A percentile compares a stretch with the other conserved stretches of the same genome.
Conservation (phyloP, 1,284 basidiomycete genomes). For the Bjerkandera adusta region DNA sequence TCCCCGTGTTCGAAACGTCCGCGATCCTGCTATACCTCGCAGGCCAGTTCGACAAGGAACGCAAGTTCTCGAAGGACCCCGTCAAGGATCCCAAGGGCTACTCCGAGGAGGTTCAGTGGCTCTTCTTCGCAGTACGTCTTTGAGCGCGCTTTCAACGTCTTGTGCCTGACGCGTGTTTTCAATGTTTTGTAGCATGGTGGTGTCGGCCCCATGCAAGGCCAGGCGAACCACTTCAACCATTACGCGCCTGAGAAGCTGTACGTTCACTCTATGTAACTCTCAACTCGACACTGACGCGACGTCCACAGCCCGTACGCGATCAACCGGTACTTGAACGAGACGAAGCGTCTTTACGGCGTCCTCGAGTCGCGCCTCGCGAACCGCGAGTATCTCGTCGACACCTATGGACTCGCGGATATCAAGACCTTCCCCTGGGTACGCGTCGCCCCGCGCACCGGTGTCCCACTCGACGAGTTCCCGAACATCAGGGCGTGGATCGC, state of each 20-base stretch:
- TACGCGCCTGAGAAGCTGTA: slow-evolving; percentile 62
- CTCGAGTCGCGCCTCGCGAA: slow-evolving; percentile 66
- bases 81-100: slow-evolving; percentile 35
- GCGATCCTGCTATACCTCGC: slow-evolving; percentile 49
- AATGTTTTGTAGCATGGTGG: slow-evolving; percentile 51
- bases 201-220: slow-evolving; percentile 74
- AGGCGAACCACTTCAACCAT: slow-evolving; percentile 59
- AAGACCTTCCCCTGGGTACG: slow-evolving; percentile 6
- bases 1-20: slow-evolving; percentile 50
- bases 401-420: slow-evolving; percentile 3
- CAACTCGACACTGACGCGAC: slow-evolving; percentile 1
- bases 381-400: slow-evolving; percentile 57
- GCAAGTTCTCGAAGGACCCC: slow-evolving; percentile 33
- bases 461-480: slow-evolving; percentile 42
- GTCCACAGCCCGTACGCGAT: slow-evolving; percentile 29
- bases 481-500: slow-evolving; percentile 47
- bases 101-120: slow-evolving; percentile 75
- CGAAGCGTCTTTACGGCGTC: slow-evolving; percentile 74
- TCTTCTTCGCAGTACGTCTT: slow-evolving; percentile 63
- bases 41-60: slow-evolving; percentile 39
- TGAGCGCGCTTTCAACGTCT: not conserved
- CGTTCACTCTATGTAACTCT: slow-evolving; percentile 14
- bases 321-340: slow-evolving; percentile 66
- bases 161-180: not conserved
- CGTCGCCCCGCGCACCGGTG: not conserved